phyloP scores from a whole-genome alignment of 2,329 filamentous ascomycete genomes.

The Paraphaeosphaeria minitans region DNA sequence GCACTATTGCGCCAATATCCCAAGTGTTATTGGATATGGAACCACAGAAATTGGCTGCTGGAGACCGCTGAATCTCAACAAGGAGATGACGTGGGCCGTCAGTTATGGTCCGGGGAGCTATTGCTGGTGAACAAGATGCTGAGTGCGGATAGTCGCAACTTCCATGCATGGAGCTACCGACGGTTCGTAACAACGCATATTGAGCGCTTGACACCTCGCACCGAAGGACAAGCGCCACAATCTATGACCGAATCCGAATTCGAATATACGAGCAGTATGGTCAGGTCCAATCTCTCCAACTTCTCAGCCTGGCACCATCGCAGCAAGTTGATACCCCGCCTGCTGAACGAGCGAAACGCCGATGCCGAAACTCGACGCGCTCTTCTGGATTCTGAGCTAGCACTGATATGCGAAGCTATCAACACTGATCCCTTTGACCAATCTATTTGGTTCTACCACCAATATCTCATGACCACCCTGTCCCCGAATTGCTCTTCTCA shows the following conservation, averaged over 20 bases:
- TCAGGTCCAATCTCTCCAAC: slow-evolving; percentile 83
- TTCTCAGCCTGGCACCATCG: slow-evolving; percentile 97
- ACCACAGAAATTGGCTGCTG: slow-evolving; percentile 87
- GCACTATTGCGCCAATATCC: slow-evolving; percentile 83
- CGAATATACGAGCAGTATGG: slow-evolving; percentile 88
- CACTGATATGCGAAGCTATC: slow-evolving; percentile 75
- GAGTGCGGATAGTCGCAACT: slow-evolving; percentile 83
- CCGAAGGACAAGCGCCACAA: slow-evolving; percentile 16
- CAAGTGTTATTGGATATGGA: slow-evolving; percentile 99
- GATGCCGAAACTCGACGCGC: slow-evolving; percentile 65
- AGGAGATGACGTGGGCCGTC: slow-evolving; percentile 59
- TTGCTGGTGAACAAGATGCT: slow-evolving; percentile 87
- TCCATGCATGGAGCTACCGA: slow-evolving; percentile 95
- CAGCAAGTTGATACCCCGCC: slow-evolving; percentile 77
- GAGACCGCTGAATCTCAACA: slow-evolving; percentile 71
- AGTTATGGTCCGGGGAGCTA: slow-evolving; percentile 85
- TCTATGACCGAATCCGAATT: slow-evolving; percentile 83
- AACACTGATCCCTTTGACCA: slow-evolving; percentile 93
- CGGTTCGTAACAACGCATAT: slow-evolving; percentile 77
- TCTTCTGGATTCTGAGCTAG: slow-evolving; percentile 79
- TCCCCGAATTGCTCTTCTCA: slow-evolving; percentile 57
- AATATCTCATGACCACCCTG: slow-evolving; percentile 74
- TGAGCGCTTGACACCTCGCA: slow-evolving; percentile 58
- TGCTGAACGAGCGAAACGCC: slow-evolving; percentile 74
- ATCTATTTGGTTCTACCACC: slow-evolving; percentile 96